Conservation (phyloP, 2,329 filamentous ascomycete species). For the Endoconidiophora polonica region DNA sequence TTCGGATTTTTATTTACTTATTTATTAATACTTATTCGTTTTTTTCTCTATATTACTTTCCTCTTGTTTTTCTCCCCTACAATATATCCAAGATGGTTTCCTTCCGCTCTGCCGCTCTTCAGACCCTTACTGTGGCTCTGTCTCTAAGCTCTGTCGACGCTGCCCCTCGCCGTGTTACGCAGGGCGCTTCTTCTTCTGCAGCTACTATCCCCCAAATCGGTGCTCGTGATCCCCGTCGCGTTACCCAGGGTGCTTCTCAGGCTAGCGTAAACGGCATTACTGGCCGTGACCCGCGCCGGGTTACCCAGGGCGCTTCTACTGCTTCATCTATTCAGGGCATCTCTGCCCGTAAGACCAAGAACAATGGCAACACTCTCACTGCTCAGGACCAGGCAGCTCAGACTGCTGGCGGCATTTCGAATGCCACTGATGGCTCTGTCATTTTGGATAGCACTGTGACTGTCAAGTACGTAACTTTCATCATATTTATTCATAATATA, state of each 20-base stretch:
- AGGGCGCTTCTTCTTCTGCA: neutral
- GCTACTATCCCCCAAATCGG: neutral
- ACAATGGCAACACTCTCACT: conserved; percentile 1
- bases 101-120: conserved; percentile 7
- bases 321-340: neutral
- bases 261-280: neutral
- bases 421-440: conserved; percentile 35
- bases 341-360: neutral
- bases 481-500: neutral
- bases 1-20: conserved; percentile 6
- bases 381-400: conserved; percentile 8
- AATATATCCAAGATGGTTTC: conserved; percentile 5
- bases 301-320: neutral
- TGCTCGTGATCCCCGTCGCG: neutral
- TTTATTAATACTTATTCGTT: conserved; percentile 4
- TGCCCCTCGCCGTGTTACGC: conserved; percentile 3
- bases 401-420: conserved; percentile 20
- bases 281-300: neutral
- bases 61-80: neutral
- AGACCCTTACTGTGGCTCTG: conserved; percentile 11
- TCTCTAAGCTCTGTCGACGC: conserved; percentile 5
- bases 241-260: neutral
- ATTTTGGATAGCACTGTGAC: conserved; percentile 38
- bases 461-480: conserved; percentile 28
- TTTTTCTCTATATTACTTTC: neutral